Evolutionary conservation across 495 filamentous ascomycete genomes (phyloP), one percentile per base, ranked within the genome.

Genomic region (Penicillium psychrofluorescens): DNA sequence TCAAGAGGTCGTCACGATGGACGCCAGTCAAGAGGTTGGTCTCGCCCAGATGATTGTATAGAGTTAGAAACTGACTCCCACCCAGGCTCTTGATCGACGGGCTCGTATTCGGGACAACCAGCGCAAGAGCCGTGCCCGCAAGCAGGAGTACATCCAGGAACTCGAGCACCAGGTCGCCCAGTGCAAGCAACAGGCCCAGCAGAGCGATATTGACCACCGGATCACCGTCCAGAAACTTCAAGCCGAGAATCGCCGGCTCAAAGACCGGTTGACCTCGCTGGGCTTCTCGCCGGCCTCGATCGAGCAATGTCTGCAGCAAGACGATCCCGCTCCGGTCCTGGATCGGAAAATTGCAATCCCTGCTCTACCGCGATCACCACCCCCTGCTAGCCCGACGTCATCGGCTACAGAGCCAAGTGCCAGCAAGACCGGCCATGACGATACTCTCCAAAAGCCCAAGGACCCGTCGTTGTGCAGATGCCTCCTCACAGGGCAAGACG

Each of bases 21-120:
- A 48, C 12, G 6, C 41, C 0, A 45, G 39, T 31, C 44, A 48
- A 16, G 51, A 55, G 52, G 52, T 55, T n/a, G 16, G 48, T 39
- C 3, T 11, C 10, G 27, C n/a, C 8, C 36, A 16, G 22, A 22
- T 6, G 22, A n/a, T 4, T 22, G 22, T 22, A 3, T 3, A 22
- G 22, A 22, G 4, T 22, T 3, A 22, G 3, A 2, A 0, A 22
- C 22, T 22, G 22, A 22, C 22, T 22, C 22, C 22, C 22, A 22
- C 22, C 22, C 35, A 70, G 63, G 50, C 62, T 40, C 28, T 49
- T 15, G 60, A 66, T n/a, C 61, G 61, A 47, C 59, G 66, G 11
- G 65, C 67, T 8, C 64, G 68, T n/a, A 56, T 72, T 37, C 75
- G 88, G n/a, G 84, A 90, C 38, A 92, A 92, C 58, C 88, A 92